Percentiles rank a stretch among this genome's conserved stretches.
Conservation (phyloP, 345 rosid genomes). For the Eucalyptus decipiens region DNA sequence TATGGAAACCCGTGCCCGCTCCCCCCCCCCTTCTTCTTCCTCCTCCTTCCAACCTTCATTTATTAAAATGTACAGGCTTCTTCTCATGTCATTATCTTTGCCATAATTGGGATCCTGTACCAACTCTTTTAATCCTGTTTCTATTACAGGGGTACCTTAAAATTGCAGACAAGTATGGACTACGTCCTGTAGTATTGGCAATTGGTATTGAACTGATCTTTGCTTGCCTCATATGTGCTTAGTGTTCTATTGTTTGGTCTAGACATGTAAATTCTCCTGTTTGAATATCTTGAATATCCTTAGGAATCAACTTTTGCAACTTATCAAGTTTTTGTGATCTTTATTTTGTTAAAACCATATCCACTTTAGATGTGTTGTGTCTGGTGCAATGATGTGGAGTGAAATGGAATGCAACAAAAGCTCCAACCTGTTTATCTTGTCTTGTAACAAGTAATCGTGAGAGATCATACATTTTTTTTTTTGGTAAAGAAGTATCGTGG, state of each 20-base stretch:
- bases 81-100: not conserved
- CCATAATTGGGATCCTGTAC: not conserved
- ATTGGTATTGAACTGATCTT: constrained; percentile 16
- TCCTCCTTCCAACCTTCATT: not conserved
- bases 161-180: constrained; percentile 21
- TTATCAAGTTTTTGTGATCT: not conserved
- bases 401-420: not conserved
- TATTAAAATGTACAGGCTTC: not conserved
- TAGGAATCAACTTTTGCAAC: not conserved
- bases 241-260: not conserved
- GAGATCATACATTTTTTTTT: not conserved
- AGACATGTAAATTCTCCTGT: not conserved
- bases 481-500: not conserved
- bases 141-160: constrained; percentile 26
- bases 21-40: rapidly evolving
- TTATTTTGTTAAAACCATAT: not conserved
- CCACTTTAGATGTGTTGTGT: not conserved
- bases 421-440: not conserved
- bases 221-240: not conserved
- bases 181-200: constrained; percentile 45
- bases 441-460: not conserved
- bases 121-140: not conserved
- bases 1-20: not conserved
- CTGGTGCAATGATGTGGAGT: not conserved
- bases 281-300: not conserved